phyloP scores from a whole-genome alignment of 352 stramenopile genomes.

The Peronosclerospora sorghi region DNA sequence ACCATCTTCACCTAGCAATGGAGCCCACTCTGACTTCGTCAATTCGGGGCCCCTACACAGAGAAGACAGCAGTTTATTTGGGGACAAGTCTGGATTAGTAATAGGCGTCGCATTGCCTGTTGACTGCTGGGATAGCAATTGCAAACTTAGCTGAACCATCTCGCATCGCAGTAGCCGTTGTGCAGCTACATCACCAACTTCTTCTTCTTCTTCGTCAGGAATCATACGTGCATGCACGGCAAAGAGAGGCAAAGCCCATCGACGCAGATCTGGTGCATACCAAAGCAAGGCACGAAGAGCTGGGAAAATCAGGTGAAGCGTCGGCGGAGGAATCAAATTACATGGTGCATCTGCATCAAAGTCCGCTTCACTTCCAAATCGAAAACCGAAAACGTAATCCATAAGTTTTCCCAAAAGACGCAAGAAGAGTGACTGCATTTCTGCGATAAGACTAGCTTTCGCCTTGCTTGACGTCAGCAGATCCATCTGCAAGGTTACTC shows the following conservation, averaged over 20 bases:
- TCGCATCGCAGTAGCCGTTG: conserved; percentile 63
- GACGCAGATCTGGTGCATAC: conserved; percentile 37
- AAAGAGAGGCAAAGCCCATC: conserved; percentile 66
- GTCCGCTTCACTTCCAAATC: conserved; percentile 68
- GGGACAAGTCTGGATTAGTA: conserved; percentile 47
- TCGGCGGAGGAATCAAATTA: conserved; percentile 60
- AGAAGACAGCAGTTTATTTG: conserved; percentile 41
- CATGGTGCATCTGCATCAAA: conserved; percentile 54
- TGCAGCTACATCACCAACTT: conserved; percentile 69
- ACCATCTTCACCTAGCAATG: conserved; percentile 56
- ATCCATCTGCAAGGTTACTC: conserved; percentile 38
- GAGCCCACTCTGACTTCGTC: conserved; percentile 48
- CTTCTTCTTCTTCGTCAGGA: conserved; percentile 77
- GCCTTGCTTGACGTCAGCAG: conserved; percentile 28
- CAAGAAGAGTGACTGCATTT: conserved; percentile 42
- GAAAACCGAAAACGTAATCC: conserved; percentile 74
- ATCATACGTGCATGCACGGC: conserved; percentile 79
- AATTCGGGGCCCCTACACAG: conserved; percentile 48
- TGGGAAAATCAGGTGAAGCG: conserved; percentile 70
- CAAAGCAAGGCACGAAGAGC: conserved; percentile 49
- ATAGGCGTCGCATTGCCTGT: conserved; percentile 42
- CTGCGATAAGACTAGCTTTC: conserved; percentile 24
- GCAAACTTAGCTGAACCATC: conserved; percentile 63
- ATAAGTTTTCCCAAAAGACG: conserved; percentile 51
- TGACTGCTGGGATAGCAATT: conserved; percentile 49